A percentile compares a stretch with the other conserved stretches of the same genome.
Evolutionary conservation across 768 basidiomycete genomes (phyloP).

Genomic region (Omphalotus guepiniiformis): DNA sequence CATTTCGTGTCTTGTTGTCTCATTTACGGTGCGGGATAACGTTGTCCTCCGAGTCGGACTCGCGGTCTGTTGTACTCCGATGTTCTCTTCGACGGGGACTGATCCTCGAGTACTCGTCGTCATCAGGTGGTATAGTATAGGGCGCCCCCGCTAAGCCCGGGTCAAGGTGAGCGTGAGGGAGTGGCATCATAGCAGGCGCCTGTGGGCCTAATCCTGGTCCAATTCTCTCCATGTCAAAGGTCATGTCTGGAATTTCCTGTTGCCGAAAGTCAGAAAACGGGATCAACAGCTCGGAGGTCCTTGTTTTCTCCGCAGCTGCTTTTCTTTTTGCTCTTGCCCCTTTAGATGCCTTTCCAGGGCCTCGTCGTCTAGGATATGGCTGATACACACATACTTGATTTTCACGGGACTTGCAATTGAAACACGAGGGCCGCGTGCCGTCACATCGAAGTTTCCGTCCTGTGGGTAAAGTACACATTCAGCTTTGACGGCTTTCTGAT

Average conservation of each 20-base stretch:
- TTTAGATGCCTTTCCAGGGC: constrained; percentile 72
- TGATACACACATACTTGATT: constrained; percentile 15
- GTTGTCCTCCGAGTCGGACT: too few relatives aligned
- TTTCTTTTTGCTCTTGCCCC: constrained; percentile 46
- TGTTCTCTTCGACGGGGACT: too few relatives aligned
- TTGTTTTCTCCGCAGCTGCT: neutral
- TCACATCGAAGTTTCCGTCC: constrained; percentile 76
- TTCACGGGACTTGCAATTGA: constrained; percentile 55
- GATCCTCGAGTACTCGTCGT: too few relatives aligned
- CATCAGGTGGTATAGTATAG: too few relatives aligned
- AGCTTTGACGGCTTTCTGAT: neutral
- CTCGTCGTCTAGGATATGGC: constrained; percentile 46
- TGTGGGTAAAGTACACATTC: constrained; percentile 21
- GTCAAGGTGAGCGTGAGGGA: too few relatives aligned
- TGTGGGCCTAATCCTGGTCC: constrained; percentile 29
- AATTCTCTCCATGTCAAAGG: constrained; percentile 17
- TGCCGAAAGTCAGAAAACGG: constrained; percentile 12
- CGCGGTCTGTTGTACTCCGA: too few relatives aligned
- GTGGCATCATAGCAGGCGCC: too few relatives aligned
- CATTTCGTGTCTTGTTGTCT: too few relatives aligned
- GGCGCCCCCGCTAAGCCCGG: too few relatives aligned
- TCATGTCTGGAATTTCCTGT: constrained; percentile 12
- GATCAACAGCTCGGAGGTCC: constrained; percentile 10
- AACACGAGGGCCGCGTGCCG: constrained; percentile 58
- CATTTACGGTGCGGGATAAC: too few relatives aligned